Evolutionary conservation across 2,329 filamentous ascomycete genomes (phyloP).

Genomic region (Dactylellina haptotyla): DNA sequence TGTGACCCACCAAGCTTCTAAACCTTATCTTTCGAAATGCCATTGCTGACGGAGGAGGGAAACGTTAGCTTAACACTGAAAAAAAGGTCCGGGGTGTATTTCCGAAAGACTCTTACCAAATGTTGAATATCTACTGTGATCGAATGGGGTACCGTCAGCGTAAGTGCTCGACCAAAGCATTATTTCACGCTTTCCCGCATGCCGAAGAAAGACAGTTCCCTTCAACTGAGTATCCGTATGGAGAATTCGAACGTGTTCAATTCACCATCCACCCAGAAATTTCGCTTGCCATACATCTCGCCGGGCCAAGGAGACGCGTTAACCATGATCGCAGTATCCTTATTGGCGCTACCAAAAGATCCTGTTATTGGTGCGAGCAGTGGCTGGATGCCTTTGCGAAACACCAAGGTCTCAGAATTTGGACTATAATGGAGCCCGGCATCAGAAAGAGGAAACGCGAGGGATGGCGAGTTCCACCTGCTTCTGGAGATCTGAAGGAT

Average conservation of each 20-base stretch:
- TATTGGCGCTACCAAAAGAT: not conserved
- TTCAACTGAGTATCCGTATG: not conserved
- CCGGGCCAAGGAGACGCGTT: no score
- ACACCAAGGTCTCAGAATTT: no score
- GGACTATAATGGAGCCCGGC: no score
- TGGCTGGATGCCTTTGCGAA: not conserved
- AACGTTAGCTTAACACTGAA: not conserved
- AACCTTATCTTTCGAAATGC: no score
- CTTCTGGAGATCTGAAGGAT: no score
- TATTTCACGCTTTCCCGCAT: not conserved
- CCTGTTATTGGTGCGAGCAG: not conserved
- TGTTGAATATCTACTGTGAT: not conserved
- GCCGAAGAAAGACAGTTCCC: not conserved
- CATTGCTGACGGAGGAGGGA: no score
- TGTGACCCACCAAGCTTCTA: not conserved
- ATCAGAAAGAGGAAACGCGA: no score
- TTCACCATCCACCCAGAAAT: slow-evolving; percentile 29
- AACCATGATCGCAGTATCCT: not conserved
- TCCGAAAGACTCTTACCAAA: slow-evolving; percentile 2
- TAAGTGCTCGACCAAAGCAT: not conserved
- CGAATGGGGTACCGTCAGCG: not conserved
- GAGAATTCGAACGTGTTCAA: slow-evolving; percentile 1
- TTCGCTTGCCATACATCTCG: not conserved
- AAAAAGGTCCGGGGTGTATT: not conserved
- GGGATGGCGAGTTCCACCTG: no score